Percentiles rank a stretch among this genome's conserved stretches.
Conservation (phyloP, 202 grass and related monocot genomes). For the Zizania palustris region DNA sequence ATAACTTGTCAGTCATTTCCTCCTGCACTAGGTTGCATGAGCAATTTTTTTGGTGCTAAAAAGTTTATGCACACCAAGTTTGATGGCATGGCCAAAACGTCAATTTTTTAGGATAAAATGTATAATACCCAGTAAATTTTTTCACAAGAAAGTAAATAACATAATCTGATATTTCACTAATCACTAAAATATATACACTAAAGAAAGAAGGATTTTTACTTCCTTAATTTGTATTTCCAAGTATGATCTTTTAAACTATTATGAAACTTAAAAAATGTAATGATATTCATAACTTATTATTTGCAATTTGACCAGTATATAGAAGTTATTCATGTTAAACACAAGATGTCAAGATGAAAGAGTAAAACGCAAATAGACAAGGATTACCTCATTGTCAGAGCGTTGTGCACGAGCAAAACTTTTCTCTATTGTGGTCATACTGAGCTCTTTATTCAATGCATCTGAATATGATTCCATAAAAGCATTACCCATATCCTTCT, state of each 20-base stretch:
- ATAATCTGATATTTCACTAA: too few relatives aligned
- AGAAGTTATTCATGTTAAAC: neutral
- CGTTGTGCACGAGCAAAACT: conserved; percentile 66
- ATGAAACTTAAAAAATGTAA: neutral
- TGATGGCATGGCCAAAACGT: too few relatives aligned
- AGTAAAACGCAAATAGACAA: conserved; percentile 10
- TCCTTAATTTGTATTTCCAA: neutral
- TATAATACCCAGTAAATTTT: too few relatives aligned
- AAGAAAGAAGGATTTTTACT: neutral
- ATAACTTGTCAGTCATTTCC: too few relatives aligned
- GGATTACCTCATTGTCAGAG: conserved; percentile 54
- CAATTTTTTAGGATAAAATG: too few relatives aligned
- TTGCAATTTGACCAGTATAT: neutral
- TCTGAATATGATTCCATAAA: conserved; percentile 92
- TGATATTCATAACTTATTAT: neutral
- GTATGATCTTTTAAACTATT: neutral
- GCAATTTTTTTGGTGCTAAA: too few relatives aligned
- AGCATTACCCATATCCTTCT: conserved; percentile 50
- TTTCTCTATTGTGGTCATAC: conserved; percentile 69
- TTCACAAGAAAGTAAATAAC: too few relatives aligned
- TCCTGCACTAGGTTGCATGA: too few relatives aligned
- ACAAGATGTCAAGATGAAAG: neutral
- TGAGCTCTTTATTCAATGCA: conserved; percentile 84
- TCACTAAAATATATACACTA: too few relatives aligned
- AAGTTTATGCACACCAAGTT: too few relatives aligned